Conservation (phyloP, 176 grass and related monocot genomes). For the Oryza glaberrima region DNA sequence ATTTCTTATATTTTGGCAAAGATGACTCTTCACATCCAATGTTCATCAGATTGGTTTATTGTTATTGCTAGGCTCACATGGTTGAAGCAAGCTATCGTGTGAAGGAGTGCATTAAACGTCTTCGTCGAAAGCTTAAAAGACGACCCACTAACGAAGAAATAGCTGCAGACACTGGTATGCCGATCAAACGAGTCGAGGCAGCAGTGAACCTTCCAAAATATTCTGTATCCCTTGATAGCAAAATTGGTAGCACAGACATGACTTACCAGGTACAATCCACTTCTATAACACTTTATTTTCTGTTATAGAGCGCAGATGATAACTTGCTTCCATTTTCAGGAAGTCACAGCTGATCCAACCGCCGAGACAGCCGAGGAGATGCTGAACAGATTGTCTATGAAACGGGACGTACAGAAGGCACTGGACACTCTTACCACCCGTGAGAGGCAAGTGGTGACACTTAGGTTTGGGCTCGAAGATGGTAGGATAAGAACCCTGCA, state of each 20-base stretch:
- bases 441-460: constrained; percentile 65
- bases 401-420: constrained; percentile 65
- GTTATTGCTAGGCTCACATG: constrained; percentile 57
- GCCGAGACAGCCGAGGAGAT: constrained; percentile 78
- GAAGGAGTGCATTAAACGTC: constrained; percentile 59
- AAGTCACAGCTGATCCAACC: constrained; percentile 74
- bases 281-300: neutral
- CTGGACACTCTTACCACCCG: constrained; percentile 64
- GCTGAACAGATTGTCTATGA: constrained; percentile 74
- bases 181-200: constrained; percentile 65
- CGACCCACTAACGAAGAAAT: constrained; percentile 65
- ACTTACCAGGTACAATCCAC: constrained; percentile 63
- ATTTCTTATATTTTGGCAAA: constrained; percentile 17
- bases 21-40: constrained; percentile 3
- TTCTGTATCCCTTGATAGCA: constrained; percentile 67
- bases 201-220: constrained; percentile 71
- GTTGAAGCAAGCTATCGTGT: constrained; percentile 78
- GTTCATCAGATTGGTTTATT: constrained; percentile 28
- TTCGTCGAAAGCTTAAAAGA: constrained; percentile 61
- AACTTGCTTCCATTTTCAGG: constrained; percentile 55
- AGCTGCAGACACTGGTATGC: constrained; percentile 60
- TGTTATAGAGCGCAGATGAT: neutral
- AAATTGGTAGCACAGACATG: constrained; percentile 65
- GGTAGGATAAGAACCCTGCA: constrained; percentile 80
- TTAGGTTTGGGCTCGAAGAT: constrained; percentile 76